phyloP scores from a whole-genome alignment of 2,329 filamentous ascomycete genomes.

The Ophiosphaerella korrae region DNA sequence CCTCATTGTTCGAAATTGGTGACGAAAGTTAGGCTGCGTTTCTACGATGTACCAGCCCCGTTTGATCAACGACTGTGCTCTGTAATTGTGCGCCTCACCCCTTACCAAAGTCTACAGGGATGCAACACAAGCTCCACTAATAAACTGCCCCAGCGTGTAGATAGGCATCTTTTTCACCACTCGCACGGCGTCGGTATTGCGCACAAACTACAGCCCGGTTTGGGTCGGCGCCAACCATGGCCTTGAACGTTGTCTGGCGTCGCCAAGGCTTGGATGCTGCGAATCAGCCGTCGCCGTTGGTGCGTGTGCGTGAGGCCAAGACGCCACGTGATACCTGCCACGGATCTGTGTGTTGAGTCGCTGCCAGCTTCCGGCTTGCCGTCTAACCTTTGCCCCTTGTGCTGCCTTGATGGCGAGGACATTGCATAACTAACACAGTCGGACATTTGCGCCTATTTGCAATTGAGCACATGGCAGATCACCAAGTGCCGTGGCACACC shows the following conservation, averaged over 20 bases:
- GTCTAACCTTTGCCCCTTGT: neutral
- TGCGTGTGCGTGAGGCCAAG: conserved; percentile 8
- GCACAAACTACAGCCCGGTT: conserved; percentile 7
- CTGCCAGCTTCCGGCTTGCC: conserved; percentile 20
- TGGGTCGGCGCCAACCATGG: conserved; percentile 14
- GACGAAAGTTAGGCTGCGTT: too few relatives aligned
- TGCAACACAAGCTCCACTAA: too few relatives aligned
- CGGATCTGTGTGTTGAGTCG: conserved; percentile 4
- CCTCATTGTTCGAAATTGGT: too few relatives aligned
- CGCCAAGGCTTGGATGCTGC: conserved; percentile 14
- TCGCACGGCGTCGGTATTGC: neutral
- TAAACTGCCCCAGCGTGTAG: neutral
- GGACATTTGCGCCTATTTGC: neutral
- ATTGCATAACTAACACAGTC: conserved; percentile 2
- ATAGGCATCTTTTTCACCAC: neutral
- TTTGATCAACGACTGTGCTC: conserved; percentile 2
- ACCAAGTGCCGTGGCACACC: neutral
- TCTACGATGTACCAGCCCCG: neutral
- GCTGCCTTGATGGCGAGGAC: too few relatives aligned
- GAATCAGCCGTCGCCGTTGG: conserved; percentile 5
- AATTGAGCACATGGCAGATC: too few relatives aligned
- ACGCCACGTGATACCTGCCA: conserved; percentile 18
- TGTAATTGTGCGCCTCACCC: neutral
- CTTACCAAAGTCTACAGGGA: too few relatives aligned
- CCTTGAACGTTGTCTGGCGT: conserved; percentile 11